Conservation (phyloP, 805 yeast genomes). For the Ogataea chonburiensis region DNA sequence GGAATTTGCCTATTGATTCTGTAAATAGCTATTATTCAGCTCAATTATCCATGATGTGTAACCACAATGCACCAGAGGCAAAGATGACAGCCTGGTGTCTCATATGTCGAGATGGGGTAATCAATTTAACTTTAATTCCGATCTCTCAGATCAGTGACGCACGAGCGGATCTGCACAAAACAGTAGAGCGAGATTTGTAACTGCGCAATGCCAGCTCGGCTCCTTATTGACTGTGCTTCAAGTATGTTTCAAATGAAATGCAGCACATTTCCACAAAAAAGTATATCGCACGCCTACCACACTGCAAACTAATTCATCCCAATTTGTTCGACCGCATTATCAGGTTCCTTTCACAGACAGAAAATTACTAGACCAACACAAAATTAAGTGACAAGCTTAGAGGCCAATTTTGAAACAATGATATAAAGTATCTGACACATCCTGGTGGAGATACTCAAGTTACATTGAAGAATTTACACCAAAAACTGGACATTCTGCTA, state of each 20-base stretch:
- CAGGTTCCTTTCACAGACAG: slow-evolving; percentile 2
- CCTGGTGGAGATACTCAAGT: slow-evolving; percentile 8
- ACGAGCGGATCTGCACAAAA: too few species aligned
- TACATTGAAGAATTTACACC: slow-evolving; percentile 6
- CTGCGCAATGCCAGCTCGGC: too few species aligned
- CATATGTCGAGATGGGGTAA: too few species aligned
- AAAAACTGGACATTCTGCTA: slow-evolving; percentile 7
- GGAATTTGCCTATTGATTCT: slow-evolving; percentile 2
- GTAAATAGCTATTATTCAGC: slow-evolving; percentile 1
- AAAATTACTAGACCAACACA: slow-evolving; percentile 5
- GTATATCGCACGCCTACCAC: slow-evolving; percentile 4
- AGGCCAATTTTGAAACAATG: slow-evolving; percentile 11
- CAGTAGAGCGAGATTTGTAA: too few species aligned
- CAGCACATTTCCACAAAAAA: slow-evolving; percentile 7
- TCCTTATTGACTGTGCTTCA: too few species aligned
- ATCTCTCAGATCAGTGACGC: too few species aligned
- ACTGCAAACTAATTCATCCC: slow-evolving; percentile 8
- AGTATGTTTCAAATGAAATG: neutral
- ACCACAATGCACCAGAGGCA: slow-evolving; percentile 3
- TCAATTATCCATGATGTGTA: slow-evolving; percentile 3
- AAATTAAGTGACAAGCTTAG: slow-evolving; percentile 3
- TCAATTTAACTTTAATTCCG: too few species aligned
- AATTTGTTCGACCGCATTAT: slow-evolving; percentile 8
- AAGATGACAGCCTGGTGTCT: slow-evolving; percentile 5
- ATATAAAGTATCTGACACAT: slow-evolving; percentile 16